phyloP scores from a whole-genome alignment of 2,329 filamentous ascomycete species.

The Tolypocladium sp. region DNA sequence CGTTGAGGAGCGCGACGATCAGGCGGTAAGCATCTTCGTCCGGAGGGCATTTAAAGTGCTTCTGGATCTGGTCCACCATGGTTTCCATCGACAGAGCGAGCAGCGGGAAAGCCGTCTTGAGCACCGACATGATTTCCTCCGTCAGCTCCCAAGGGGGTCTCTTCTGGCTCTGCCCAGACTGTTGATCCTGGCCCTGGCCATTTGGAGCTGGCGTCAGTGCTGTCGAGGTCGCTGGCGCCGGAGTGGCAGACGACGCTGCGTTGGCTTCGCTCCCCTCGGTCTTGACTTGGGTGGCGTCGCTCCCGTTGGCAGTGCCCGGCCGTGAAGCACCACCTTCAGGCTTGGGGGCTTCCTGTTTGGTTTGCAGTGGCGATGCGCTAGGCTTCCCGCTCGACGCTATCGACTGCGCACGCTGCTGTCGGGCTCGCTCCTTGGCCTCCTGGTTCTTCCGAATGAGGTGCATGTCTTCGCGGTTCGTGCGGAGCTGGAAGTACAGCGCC shows the following conservation, averaged over 20 bases:
- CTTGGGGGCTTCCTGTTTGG: constrained; percentile 42
- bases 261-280: constrained; percentile 30
- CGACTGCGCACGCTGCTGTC: constrained; percentile 39
- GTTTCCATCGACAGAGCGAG: constrained; percentile 97
- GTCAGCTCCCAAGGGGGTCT: constrained; percentile 94
- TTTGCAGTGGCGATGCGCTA: constrained; percentile 35
- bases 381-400: constrained; percentile 34
- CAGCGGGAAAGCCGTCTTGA: constrained; percentile 95
- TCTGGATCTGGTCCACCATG: constrained; percentile 98
- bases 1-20: constrained; percentile 94
- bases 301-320: constrained; percentile 42
- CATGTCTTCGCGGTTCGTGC: constrained; percentile 93
- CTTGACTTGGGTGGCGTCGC: constrained; percentile 32
- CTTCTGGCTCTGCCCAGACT: constrained; percentile 33
- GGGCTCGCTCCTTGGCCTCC: constrained; percentile 60
- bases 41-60: constrained; percentile 97
- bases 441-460: constrained; percentile 82
- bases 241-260: constrained; percentile 13
- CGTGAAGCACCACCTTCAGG: constrained; percentile 30
- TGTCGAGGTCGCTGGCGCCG: constrained; percentile 16
- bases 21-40: constrained; percentile 96
- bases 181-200: constrained; percentile 13
- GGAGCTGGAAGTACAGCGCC: constrained; percentile 87
- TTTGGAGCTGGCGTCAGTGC: constrained; percentile 5
- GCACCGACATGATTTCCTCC: constrained; percentile 87